These are phyloP conservation scores for Delonix regia DNA, from an alignment of 306 rosid genomes.

Conservation along the genomic window DNA sequence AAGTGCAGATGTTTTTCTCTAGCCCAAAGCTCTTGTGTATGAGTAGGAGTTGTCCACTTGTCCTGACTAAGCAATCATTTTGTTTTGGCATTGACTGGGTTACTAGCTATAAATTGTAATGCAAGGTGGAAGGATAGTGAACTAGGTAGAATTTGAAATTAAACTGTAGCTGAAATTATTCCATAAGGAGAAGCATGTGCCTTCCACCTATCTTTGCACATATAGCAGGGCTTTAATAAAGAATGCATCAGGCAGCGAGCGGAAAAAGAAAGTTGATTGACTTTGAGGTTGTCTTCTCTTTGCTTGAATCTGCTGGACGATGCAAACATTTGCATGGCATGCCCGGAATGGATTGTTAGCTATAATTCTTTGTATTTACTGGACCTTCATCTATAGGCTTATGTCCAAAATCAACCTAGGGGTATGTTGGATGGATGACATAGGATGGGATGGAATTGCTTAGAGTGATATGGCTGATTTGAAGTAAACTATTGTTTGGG, in stretches of 20 bases:
- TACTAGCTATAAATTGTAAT: not conserved
- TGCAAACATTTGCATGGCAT: not conserved
- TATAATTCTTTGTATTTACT: not conserved
- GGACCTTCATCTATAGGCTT: not conserved
- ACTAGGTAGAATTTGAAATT: not conserved
- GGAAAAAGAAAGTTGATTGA: too few species aligned
- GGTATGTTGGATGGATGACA: too few species aligned
- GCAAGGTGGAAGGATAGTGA: not conserved
- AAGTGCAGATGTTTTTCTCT: not conserved
- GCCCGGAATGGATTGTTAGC: not conserved
- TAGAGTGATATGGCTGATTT: too few species aligned
- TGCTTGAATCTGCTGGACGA: too few species aligned
- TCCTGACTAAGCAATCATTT: not conserved
- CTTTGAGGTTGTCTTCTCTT: too few species aligned
- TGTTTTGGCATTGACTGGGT: slow-evolving; percentile 17
- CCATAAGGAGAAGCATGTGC: too few species aligned
- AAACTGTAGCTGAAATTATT: not conserved
- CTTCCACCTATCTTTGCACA: too few species aligned
- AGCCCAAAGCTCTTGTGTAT: slow-evolving; percentile 14
- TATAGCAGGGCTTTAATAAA: too few species aligned
- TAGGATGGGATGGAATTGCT: too few species aligned
- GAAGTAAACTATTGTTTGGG: too few species aligned
- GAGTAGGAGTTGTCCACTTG: not conserved
- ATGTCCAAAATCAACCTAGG: too few species aligned
- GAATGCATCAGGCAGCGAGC: too few species aligned